A percentile compares a stretch with the other conserved stretches of the same genome.
phyloP scores from a whole-genome alignment of 768 basidiomycete genomes.

The Suillus subluteus region DNA sequence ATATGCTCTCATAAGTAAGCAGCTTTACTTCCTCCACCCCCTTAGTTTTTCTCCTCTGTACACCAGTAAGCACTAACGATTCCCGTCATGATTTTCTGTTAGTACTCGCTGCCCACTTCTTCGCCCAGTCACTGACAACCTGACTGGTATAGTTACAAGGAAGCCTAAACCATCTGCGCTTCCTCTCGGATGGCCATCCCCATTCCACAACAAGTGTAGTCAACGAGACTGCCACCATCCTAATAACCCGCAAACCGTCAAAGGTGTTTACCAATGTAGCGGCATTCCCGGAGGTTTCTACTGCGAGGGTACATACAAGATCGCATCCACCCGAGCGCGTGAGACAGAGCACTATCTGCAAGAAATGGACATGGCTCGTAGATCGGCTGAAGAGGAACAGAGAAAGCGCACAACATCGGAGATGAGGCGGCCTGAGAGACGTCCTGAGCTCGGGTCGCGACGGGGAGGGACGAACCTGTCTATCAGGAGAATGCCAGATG shows the following conservation, averaged over 20 bases:
- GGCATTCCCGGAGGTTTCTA: conserved; percentile 38
- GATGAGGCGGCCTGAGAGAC: conserved; percentile 30
- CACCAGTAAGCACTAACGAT: conserved; percentile 19
- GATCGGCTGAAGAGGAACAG: conserved; percentile 32
- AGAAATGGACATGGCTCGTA: conserved; percentile 27
- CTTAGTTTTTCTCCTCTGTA: conserved; percentile 9
- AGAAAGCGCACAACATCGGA: conserved; percentile 33
- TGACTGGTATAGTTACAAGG: conserved; percentile 28
- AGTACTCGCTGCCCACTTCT: conserved; percentile 16
- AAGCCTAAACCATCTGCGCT: conserved; percentile 32
- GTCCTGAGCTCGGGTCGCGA: conserved; percentile 24
- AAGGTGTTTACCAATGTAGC: conserved; percentile 37
- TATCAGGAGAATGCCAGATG: conserved; percentile 18
- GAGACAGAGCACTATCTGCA: conserved; percentile 37
- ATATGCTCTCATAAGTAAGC: conserved; percentile 31
- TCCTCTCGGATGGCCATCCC: conserved; percentile 40
- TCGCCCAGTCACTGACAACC: conserved; percentile 1
- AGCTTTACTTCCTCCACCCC: conserved; percentile 19
- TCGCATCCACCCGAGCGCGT: conserved; percentile 36
- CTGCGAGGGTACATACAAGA: conserved; percentile 39
- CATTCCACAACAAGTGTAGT: conserved; percentile 41
- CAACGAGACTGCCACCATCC: conserved; percentile 36
- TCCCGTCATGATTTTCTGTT: conserved; percentile 33
- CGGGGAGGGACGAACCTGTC: conserved; percentile 15
- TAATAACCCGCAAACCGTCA: conserved; percentile 32